Conservation (phyloP, 2,329 filamentous ascomycete species). For the Corniculantispora saksenae region DNA sequence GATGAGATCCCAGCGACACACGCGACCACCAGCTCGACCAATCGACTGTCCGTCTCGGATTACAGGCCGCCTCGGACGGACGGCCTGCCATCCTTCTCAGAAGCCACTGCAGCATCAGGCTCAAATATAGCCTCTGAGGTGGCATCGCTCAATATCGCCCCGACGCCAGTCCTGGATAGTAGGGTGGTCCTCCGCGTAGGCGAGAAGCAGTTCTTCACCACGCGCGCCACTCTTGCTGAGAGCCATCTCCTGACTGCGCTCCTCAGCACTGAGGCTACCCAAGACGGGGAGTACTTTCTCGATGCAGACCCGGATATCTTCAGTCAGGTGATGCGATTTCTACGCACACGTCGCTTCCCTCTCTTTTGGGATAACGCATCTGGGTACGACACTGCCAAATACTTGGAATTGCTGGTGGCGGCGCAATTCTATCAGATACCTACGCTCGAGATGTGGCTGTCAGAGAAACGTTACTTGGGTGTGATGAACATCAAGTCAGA, state of each 20-base stretch:
- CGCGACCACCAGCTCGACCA: background rate
- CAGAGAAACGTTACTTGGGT: slow-evolving; percentile 20
- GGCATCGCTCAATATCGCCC: background rate
- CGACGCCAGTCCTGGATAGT: background rate
- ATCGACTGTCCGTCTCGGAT: slow-evolving; percentile 4
- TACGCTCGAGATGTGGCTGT: slow-evolving; percentile 30
- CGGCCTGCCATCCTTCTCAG: background rate
- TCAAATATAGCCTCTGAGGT: background rate
- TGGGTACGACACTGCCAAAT: slow-evolving; percentile 37
- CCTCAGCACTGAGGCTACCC: slow-evolving; percentile 10
- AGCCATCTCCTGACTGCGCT: slow-evolving; percentile 22
- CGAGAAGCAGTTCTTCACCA: slow-evolving; percentile 25
- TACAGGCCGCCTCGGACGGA: background rate
- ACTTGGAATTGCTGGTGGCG: slow-evolving; percentile 34
- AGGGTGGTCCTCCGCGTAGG: slow-evolving; percentile 18
- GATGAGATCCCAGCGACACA: background rate
- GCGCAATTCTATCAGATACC: slow-evolving; percentile 35
- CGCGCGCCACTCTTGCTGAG: slow-evolving; percentile 22
- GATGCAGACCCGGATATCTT: slow-evolving; percentile 40
- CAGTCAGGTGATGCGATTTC: slow-evolving; percentile 36
- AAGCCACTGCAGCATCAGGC: background rate
- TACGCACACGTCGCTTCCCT: slow-evolving; percentile 35
- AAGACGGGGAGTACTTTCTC: slow-evolving; percentile 36
- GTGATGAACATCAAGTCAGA: slow-evolving; percentile 20
- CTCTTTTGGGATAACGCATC: slow-evolving; percentile 33